Evolutionary conservation across 768 basidiomycete genomes (phyloP).

Genomic region (Vishniacozyma victoriae): DNA sequence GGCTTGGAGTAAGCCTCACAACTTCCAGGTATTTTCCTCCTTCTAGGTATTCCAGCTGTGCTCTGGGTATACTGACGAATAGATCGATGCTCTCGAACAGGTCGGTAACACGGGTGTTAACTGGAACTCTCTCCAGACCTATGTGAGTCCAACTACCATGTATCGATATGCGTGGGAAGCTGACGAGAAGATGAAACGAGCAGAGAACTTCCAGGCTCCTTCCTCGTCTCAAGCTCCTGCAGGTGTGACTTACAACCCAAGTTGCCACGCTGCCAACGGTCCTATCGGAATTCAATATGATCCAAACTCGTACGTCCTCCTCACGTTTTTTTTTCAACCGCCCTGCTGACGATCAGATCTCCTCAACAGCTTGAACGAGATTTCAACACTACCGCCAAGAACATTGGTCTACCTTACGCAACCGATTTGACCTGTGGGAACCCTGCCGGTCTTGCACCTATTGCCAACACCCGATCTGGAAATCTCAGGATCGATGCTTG

Average conservation of each 20-base stretch:
- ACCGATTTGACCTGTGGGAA: conserved; percentile 36
- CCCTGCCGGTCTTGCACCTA: conserved; percentile 29
- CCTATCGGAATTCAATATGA: conserved; percentile 36
- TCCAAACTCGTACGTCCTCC: conserved; percentile 7
- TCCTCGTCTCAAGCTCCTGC: conserved; percentile 9
- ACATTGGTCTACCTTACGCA: conserved; percentile 28
- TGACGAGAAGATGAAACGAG: conserved; percentile 23
- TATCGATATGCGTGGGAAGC: not conserved
- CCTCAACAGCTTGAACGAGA: conserved; percentile 16
- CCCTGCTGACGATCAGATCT: not conserved
- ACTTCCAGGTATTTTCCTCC: conserved; percentile 16
- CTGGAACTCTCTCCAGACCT: conserved; percentile 27
- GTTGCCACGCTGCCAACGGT: conserved; percentile 30
- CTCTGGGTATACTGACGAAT: not conserved
- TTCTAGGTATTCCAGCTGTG: not conserved
- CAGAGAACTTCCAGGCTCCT: conserved; percentile 32
- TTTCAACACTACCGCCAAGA: conserved; percentile 28
- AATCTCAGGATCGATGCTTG: conserved; percentile 34
- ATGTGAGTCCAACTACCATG: conserved; percentile 11
- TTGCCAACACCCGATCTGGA: conserved; percentile 31
- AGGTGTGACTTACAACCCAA: conserved; percentile 21
- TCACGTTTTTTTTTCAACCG: conserved; percentile 3
- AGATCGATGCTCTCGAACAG: conserved; percentile 31
- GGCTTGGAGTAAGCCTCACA: conserved; percentile 37
- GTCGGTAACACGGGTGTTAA: conserved; percentile 35